phyloP scores from a whole-genome alignment of 164 flowering plant genomes.

The Vitis riparia region DNA sequence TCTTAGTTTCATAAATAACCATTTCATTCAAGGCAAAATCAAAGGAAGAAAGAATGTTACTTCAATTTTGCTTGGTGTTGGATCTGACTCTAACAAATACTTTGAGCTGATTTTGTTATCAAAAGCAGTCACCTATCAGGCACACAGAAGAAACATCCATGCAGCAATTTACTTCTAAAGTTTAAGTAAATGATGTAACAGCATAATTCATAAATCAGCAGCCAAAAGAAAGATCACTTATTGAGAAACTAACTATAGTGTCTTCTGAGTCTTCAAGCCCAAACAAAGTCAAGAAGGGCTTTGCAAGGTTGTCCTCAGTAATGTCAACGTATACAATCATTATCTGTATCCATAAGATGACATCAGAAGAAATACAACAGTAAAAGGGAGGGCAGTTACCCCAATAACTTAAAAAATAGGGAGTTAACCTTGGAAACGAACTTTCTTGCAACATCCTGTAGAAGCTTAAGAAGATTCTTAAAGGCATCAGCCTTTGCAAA shows the following conservation, averaged over 20 bases:
- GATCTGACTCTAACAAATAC: slow-evolving; percentile 71
- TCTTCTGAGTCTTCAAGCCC: slow-evolving; percentile 80
- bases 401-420: slow-evolving; percentile 4
- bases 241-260: slow-evolving; percentile 53
- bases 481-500: slow-evolving; percentile 70
- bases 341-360: slow-evolving; percentile 52
- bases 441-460: slow-evolving; percentile 79
- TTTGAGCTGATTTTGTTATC: slow-evolving; percentile 66
- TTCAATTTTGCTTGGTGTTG: slow-evolving; percentile 59
- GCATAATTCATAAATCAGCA: not conserved
- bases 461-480: slow-evolving; percentile 50
- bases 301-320: slow-evolving; percentile 83
- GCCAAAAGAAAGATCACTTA: not conserved
- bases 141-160: slow-evolving; percentile 5
- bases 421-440: slow-evolving; percentile 70
- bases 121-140: slow-evolving; percentile 70
- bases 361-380: not conserved
- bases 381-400: not conserved
- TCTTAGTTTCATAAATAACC: slow-evolving; percentile 12
- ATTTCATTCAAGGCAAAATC: slow-evolving; percentile 3
- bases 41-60: slow-evolving; percentile 38
- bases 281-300: slow-evolving; percentile 81
- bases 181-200: not conserved
- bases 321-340: slow-evolving; percentile 71
- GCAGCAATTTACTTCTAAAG: not conserved